Conservation (phyloP, 2,329 filamentous ascomycete species). For the Aspergillus alliaceus region DNA sequence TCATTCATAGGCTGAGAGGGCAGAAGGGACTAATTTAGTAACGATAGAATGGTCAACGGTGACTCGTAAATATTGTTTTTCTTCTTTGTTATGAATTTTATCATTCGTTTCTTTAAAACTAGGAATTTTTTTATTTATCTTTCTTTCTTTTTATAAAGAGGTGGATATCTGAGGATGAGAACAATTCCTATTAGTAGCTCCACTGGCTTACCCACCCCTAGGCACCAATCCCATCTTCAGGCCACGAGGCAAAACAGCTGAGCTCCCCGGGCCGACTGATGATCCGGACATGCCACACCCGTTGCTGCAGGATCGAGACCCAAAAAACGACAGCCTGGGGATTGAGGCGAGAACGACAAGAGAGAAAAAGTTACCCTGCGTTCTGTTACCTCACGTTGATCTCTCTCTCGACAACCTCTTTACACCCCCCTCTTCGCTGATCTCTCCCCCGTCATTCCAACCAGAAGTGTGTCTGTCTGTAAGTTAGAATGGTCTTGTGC, state of each 20-base stretch:
- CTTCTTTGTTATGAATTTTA: not conserved
- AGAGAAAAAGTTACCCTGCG: constrained; percentile 3
- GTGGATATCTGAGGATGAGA: not conserved
- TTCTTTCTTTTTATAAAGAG: not conserved
- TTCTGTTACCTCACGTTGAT: not conserved
- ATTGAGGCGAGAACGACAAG: constrained; percentile 19
- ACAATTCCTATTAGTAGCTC: not conserved
- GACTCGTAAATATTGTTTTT: not conserved
- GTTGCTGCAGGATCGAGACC: constrained; percentile 24
- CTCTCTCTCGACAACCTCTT: not conserved
- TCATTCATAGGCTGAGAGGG: constrained; percentile 11
- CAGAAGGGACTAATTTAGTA: not conserved
- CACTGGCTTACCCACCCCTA: not conserved
- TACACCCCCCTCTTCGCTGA: constrained; percentile 5
- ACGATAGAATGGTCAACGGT: not conserved
- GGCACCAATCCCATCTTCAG: not conserved
- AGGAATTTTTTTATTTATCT: not conserved
- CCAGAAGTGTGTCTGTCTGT: too few species aligned
- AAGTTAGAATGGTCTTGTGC: too few species aligned
- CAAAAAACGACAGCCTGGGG: constrained; percentile 16
- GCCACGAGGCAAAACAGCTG: not conserved
- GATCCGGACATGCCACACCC: constrained; percentile 18
- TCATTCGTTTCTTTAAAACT: too few species aligned
- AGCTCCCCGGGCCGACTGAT: constrained; percentile 18
- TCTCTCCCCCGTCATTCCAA: not conserved